Percentiles rank a stretch among this genome's conserved stretches.
phyloP scores from a whole-genome alignment of 1,284 basidiomycete genomes.

The Paramarasmius palmivorus region DNA sequence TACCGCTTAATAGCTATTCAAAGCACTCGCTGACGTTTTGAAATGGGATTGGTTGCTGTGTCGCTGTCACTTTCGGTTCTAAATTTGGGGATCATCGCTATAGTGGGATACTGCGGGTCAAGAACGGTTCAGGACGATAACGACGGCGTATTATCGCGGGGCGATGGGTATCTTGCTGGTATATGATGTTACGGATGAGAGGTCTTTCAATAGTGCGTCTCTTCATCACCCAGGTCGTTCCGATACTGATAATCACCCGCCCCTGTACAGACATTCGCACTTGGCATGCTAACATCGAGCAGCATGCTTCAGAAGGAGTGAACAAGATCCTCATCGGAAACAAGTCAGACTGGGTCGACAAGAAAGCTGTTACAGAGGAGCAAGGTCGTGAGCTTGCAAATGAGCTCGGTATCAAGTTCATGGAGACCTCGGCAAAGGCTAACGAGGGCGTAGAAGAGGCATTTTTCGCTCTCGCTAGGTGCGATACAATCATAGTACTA shows the following conservation, averaged over 20 bases:
- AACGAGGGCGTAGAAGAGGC: conserved; percentile 99
- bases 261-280: conserved; percentile 85
- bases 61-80: neutral
- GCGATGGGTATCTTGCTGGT: conserved; percentile 99
- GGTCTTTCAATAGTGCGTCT: conserved; percentile 92
- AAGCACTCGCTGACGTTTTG: neutral
- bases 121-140: conserved; percentile 99
- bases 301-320: conserved; percentile 97
- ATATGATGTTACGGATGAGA: conserved; percentile 98
- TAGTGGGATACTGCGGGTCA: conserved; percentile 99
- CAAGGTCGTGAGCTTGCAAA: conserved; percentile 82
- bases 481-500: conserved; percentile 28
- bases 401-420: conserved; percentile 92
- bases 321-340: conserved; percentile 99
- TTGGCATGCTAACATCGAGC: conserved; percentile 98
- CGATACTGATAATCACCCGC: conserved; percentile 1
- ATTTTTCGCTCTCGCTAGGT: conserved; percentile 97
- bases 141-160: conserved; percentile 99
- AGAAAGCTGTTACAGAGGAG: conserved; percentile 88
- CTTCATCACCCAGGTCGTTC: conserved; percentile 10
- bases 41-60: neutral
- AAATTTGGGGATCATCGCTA: conserved; percentile 12
- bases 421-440: conserved; percentile 98
- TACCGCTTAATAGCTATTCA: neutral
- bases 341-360: conserved; percentile 99